These are phyloP conservation scores for Pythium dissimile DNA, from an alignment of 352 stramenopile species.

Conservation along the genomic window DNA sequence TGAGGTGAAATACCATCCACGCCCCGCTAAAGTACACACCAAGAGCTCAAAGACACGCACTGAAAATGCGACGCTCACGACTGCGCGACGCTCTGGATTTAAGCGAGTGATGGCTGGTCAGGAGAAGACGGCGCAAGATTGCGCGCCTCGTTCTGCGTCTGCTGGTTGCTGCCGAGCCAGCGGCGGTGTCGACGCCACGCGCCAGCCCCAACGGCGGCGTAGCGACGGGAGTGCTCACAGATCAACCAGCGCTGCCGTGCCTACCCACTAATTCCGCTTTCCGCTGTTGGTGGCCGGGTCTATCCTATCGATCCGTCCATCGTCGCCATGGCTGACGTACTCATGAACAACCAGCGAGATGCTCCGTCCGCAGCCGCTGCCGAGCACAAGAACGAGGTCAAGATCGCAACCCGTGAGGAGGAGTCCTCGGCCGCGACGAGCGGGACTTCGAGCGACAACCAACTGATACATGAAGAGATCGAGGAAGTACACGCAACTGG, in stretches of 20 bases:
- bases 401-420: neutral
- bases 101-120: slow-evolving; percentile 11
- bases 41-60: slow-evolving; percentile 20
- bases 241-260: slow-evolving; percentile 5
- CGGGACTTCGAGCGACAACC: slow-evolving; percentile 14
- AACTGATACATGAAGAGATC: slow-evolving; percentile 15
- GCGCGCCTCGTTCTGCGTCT: neutral
- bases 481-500: neutral
- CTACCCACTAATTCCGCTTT: neutral
- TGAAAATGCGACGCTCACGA: slow-evolving; percentile 13
- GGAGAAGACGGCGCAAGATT: neutral
- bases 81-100: slow-evolving; percentile 5
- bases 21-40: neutral
- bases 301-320: neutral
- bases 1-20: slow-evolving; percentile 13
- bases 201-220: neutral
- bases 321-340: slow-evolving; percentile 16
- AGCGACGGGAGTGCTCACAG: neutral
- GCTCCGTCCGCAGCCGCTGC: neutral
- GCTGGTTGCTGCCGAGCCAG: neutral
- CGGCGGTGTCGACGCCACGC: slow-evolving; percentile 8
- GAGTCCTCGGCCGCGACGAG: neutral
- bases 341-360: slow-evolving; percentile 11
- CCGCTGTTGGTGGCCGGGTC: neutral
- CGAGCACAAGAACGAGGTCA: slow-evolving; percentile 15